Percentiles rank a stretch among this genome's conserved stretches.
phyloP scores from a whole-genome alignment of 495 filamentous ascomycete species.

The Podospora tetraspora region DNA sequence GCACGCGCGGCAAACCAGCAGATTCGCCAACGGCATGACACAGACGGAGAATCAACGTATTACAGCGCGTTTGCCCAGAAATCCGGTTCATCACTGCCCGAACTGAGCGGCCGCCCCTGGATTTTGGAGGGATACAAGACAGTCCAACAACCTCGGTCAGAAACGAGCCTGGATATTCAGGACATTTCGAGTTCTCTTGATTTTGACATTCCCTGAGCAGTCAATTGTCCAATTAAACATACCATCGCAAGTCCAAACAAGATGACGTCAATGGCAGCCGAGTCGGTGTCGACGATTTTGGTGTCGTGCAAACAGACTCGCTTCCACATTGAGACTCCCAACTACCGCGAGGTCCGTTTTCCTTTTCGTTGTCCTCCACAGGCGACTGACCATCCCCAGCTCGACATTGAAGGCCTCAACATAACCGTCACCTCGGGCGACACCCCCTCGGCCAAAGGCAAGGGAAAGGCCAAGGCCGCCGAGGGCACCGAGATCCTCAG shows the following conservation, averaged over 20 bases:
- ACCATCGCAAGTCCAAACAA: background rate
- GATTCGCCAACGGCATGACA: background rate
- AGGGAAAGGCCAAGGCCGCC: constrained; percentile 48
- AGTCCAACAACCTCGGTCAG: background rate
- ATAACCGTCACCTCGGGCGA: constrained; percentile 53
- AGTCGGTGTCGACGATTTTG: constrained; percentile 46
- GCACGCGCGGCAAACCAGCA: background rate
- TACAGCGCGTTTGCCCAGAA: background rate
- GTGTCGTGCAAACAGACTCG: constrained; percentile 54
- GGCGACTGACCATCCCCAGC: constrained; percentile 31
- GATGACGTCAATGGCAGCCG: constrained; percentile 46
- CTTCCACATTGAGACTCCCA: constrained; percentile 50
- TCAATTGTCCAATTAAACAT: background rate
- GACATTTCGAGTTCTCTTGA: background rate
- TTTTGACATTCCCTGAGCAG: background rate
- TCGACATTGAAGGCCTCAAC: constrained; percentile 62
- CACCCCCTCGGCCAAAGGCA: constrained; percentile 31
- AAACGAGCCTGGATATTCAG: background rate
- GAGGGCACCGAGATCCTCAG: constrained; percentile 61
- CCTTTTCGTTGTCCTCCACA: too few species aligned
- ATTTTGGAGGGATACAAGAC: background rate
- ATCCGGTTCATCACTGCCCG: background rate
- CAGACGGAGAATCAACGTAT: background rate
- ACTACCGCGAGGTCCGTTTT: constrained; percentile 45
- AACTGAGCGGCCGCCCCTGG: background rate